A percentile compares a stretch with the other conserved stretches of the same genome.
Conservation (phyloP, 257 asterid species). For the Prunella vulgaris region DNA sequence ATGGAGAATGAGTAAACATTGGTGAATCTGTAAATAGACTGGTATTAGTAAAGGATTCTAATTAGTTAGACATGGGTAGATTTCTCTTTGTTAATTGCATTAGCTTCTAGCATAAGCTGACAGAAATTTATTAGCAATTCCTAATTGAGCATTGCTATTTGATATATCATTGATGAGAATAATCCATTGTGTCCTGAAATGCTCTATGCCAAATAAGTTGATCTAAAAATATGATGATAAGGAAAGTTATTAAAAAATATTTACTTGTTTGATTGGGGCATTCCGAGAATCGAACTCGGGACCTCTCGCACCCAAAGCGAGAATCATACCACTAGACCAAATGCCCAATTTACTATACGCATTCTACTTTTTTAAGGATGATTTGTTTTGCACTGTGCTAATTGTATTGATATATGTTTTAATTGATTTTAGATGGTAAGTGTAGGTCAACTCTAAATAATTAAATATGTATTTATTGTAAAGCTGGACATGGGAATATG, state of each 20-base stretch:
- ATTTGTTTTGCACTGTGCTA: background rate
- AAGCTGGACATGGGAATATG: background rate
- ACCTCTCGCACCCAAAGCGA: constrained; percentile 26
- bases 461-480: background rate
- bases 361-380: background rate
- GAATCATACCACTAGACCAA: constrained; percentile 28
- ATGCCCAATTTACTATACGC: background rate
- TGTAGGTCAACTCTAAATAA: background rate
- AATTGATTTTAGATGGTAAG: background rate
- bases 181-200: background rate
- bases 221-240: background rate
- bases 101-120: background rate
- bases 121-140: background rate
- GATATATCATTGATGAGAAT: background rate
- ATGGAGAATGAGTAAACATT: background rate
- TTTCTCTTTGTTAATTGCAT: background rate
- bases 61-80: background rate
- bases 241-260: background rate
- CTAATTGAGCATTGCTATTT: background rate
- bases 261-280: background rate
- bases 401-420: background rate
- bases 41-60: background rate
- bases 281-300: constrained; percentile 23
- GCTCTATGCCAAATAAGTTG: background rate
- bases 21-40: background rate